phyloP scores from a whole-genome alignment of 805 yeast genomes.

The Candida cerambycidarum region DNA sequence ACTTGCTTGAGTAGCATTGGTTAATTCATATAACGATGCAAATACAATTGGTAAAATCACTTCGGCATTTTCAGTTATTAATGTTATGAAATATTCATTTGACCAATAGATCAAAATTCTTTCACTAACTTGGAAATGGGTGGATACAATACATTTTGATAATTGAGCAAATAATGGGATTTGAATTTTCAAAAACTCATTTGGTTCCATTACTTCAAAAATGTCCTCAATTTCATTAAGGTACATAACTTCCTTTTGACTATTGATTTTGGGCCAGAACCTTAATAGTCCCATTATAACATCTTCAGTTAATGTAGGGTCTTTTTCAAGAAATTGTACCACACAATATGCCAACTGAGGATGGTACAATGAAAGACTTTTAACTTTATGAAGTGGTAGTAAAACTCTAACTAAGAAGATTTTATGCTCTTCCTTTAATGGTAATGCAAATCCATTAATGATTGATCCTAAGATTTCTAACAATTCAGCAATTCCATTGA shows the following conservation, averaged over 20 bases:
- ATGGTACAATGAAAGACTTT: constrained; percentile 85
- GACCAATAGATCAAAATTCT: constrained; percentile 93
- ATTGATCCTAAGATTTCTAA: constrained; percentile 94
- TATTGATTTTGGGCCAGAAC: constrained; percentile 95
- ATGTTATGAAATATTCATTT: constrained; percentile 86
- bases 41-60: constrained; percentile 90
- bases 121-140: constrained; percentile 97
- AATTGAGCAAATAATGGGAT: constrained; percentile 92
- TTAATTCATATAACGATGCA: constrained; percentile 83
- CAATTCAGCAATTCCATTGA: constrained; percentile 93
- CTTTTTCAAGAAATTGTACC: constrained; percentile 94
- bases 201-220: constrained; percentile 92
- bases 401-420: constrained; percentile 81
- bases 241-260: constrained; percentile 95
- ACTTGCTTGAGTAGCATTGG: constrained; percentile 50
- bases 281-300: constrained; percentile 91
- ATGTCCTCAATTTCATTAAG: constrained; percentile 95
- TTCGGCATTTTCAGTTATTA: constrained; percentile 90
- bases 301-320: constrained; percentile 87
- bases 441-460: constrained; percentile 96
- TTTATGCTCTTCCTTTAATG: constrained; percentile 95
- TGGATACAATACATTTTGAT: constrained; percentile 88
- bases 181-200: constrained; percentile 86
- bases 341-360: constrained; percentile 97
- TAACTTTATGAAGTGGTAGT: constrained; percentile 89